These are phyloP conservation scores for Pichia eremophila DNA, from an alignment of 805 yeast species.

Conservation along the genomic window DNA sequence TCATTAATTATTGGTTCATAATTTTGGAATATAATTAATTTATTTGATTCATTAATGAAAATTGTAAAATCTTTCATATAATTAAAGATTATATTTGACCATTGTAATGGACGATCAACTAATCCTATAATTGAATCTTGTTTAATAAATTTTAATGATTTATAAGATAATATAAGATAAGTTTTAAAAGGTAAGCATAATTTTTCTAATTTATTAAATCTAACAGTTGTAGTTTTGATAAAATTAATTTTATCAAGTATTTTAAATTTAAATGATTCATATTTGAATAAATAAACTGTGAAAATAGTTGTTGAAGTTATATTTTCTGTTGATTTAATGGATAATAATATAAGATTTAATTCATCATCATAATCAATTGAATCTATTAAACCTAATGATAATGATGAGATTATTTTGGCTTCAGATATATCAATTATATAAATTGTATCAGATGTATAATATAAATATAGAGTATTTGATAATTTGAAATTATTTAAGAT, in stretches of 20 bases:
- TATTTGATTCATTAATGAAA: too few relatives aligned
- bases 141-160: too few relatives aligned
- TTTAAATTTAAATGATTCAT: background rate
- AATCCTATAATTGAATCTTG: background rate
- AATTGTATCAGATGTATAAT: background rate
- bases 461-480: background rate
- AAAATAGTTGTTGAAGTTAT: background rate
- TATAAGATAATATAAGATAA: too few relatives aligned
- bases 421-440: background rate
- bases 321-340: background rate
- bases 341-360: background rate
- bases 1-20: too few relatives aligned
- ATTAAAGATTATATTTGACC: background rate
- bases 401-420: background rate
- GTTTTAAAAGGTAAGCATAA: too few relatives aligned
- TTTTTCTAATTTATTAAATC: too few relatives aligned
- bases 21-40: too few relatives aligned
- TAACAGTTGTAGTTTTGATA: too few relatives aligned
- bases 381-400: background rate
- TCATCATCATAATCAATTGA: background rate
- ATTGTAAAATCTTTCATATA: background rate
- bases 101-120: background rate
- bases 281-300: background rate
- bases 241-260: background rate
- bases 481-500: too few relatives aligned